A percentile compares a stretch with the other conserved stretches of the same genome.
Conservation (phyloP, 2,329 filamentous ascomycete species). For the Trichoderma guizhouense region DNA sequence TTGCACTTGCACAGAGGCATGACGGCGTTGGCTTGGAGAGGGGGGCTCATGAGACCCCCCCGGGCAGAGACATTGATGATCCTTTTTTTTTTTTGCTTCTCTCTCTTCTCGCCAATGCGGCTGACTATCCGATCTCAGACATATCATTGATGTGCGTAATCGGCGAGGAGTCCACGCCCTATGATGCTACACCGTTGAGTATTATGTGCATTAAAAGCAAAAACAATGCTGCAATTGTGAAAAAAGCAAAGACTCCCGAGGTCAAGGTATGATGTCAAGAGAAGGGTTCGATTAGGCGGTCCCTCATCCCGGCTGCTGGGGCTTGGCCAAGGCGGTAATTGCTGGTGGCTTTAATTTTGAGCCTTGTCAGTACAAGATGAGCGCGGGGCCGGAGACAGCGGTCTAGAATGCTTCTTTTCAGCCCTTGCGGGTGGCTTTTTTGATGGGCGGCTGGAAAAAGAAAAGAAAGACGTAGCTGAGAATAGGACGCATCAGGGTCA, state of each 20-base stretch:
- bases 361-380: neutral
- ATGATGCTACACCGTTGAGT: neutral
- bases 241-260: neutral
- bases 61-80: neutral
- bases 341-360: neutral
- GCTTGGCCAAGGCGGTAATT: slow-evolving; percentile 1
- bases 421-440: neutral
- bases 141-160: neutral
- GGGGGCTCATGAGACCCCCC: neutral
- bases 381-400: neutral
- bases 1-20: neutral
- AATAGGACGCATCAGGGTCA: neutral
- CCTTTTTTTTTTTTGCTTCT: neutral
- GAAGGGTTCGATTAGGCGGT: neutral
- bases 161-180: neutral
- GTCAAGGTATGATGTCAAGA: neutral
- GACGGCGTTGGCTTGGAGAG: neutral
- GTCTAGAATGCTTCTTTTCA: neutral
- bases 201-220: neutral
- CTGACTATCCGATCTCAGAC: slow-evolving; percentile 4
- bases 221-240: neutral
- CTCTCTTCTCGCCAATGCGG: neutral
- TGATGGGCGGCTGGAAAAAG: neutral
- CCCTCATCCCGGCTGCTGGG: neutral
- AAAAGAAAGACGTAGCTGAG: neutral